Evolutionary conservation across 345 rosid species (phyloP), one percentile per base, ranked within the genome.

Genomic region (Citrus inodora): DNA sequence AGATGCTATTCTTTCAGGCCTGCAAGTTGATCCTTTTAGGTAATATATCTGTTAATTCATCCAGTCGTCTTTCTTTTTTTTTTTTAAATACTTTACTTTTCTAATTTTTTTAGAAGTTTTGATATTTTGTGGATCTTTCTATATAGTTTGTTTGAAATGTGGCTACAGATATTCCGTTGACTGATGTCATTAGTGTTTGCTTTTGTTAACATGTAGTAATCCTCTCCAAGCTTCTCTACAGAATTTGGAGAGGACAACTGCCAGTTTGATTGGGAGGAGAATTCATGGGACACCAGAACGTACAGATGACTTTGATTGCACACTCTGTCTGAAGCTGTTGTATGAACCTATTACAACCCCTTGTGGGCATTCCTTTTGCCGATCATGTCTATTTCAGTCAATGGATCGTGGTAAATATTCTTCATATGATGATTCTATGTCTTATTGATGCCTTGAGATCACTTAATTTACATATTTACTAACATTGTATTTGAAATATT

Each of bases 331-430:
- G 87, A 96, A 96, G 85, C 84, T 96, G 87, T 82, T 96, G 38
- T 91, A 86, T 83, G 94, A 93, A 60, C 99, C 99, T 79, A 79
- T 89, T 74, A 96, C 99, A 4, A 92, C 98, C 77, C 91, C 99
- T 14, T 96, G 99, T 68, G 99, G 99, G 76, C 99, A 96, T 89
- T 90, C 98, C 46, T 96, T 93, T 86, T 96, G 99, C 85, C 91
- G 92, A 38, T 84, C 94, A 59, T 96, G 98, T 83, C 89, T 94
- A 68, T 89, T 92, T 81, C 99, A 94, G 85, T 87, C 98, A 32
- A 93, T 92, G 98, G 99, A 93, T 86, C 89, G 93, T 62, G 93
- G 98, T 92, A 67, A 79, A 92, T 81, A 38, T 82, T 79, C 25
- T 77, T 53, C 32, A 27, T 38, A 46, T 85, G 70, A 59, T 61